Percentiles rank a stretch among this genome's conserved stretches.
Conservation (phyloP, 148 eudicot genomes). For the Fagopyrum tataricum region DNA sequence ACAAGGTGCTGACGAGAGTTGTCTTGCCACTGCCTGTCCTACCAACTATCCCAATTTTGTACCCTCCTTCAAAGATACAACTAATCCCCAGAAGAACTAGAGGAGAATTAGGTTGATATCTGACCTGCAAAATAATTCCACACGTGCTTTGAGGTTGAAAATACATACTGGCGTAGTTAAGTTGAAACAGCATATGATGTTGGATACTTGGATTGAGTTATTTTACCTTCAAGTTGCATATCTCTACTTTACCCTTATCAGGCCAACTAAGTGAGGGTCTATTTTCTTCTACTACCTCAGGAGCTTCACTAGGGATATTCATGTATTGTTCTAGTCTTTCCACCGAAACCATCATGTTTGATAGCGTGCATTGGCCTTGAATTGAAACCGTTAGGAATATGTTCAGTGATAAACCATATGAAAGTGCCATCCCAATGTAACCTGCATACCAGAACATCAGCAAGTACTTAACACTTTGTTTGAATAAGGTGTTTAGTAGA, state of each 20-base stretch:
- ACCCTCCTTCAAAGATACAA: conserved; percentile 37
- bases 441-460: conserved; percentile 20
- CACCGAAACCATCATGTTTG: conserved; percentile 25
- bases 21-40: conserved; percentile 30
- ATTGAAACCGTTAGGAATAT: conserved; percentile 16
- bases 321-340: conserved; percentile 41
- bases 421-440: conserved; percentile 30
- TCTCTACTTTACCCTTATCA: conserved; percentile 28
- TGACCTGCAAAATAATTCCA: conserved; percentile 20
- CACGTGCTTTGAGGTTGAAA: neutral
- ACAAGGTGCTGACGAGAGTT: conserved; percentile 29
- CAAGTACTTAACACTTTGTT: too few species aligned
- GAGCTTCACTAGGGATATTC: conserved; percentile 41
- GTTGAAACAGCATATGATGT: neutral
- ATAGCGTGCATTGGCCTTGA: conserved; percentile 20
- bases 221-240: conserved; percentile 26
- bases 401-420: conserved; percentile 30
- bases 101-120: conserved; percentile 29
- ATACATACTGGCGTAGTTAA: neutral
- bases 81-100: conserved; percentile 33
- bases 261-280: conserved; percentile 32
- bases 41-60: conserved; percentile 41
- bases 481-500: neutral
- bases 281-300: conserved; percentile 22
- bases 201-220: neutral